phyloP scores from a whole-genome alignment of 1,284 basidiomycete genomes.

The Sporisorium sorghi region DNA sequence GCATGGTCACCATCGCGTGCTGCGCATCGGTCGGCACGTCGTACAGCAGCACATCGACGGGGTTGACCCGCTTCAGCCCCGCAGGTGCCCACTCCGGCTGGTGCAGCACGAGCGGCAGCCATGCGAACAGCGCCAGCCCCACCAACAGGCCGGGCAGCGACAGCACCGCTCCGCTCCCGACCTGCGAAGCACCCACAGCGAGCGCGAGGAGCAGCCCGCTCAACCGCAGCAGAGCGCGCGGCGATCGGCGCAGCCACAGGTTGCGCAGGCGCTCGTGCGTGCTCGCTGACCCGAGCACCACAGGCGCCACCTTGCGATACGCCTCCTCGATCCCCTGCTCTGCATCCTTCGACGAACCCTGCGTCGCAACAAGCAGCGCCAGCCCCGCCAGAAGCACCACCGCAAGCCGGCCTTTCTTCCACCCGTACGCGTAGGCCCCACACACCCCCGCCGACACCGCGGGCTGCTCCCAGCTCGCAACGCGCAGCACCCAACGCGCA shows the following conservation, averaged over 20 bases:
- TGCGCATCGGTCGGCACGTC: slow-evolving; percentile 59
- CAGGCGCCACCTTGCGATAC: slow-evolving; percentile 23
- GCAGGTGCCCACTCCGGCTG: slow-evolving; percentile 45
- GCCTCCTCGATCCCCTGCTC: slow-evolving; percentile 26
- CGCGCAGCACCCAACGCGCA: slow-evolving; percentile 15
- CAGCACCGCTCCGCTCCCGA: slow-evolving; percentile 16
- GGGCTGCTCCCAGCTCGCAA: slow-evolving; percentile 46
- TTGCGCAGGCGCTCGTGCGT: slow-evolving; percentile 52
- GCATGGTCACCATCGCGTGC: slow-evolving; percentile 43
- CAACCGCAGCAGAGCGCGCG: slow-evolving; percentile 38
- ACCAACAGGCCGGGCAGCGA: slow-evolving; percentile 36
- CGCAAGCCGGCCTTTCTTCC: slow-evolving; percentile 39
- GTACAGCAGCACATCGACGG: slow-evolving; percentile 45
- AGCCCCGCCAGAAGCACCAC: slow-evolving; percentile 20
- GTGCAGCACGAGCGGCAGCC: slow-evolving; percentile 47
- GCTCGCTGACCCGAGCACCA: slow-evolving; percentile 28
- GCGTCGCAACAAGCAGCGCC: slow-evolving; percentile 19
- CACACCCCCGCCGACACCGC: slow-evolving; percentile 22
- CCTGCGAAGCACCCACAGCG: slow-evolving; percentile 9
- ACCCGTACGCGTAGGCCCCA: slow-evolving; percentile 31
- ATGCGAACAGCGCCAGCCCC: slow-evolving; percentile 42
- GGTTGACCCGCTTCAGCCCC: slow-evolving; percentile 20
- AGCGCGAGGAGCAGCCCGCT: slow-evolving; percentile 18
- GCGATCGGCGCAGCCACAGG: slow-evolving; percentile 36
- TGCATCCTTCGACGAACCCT: slow-evolving; percentile 1